A percentile compares a stretch with the other conserved stretches of the same genome.
phyloP scores from a whole-genome alignment of 805 yeast genomes.

The Sungouiella thailandica region DNA sequence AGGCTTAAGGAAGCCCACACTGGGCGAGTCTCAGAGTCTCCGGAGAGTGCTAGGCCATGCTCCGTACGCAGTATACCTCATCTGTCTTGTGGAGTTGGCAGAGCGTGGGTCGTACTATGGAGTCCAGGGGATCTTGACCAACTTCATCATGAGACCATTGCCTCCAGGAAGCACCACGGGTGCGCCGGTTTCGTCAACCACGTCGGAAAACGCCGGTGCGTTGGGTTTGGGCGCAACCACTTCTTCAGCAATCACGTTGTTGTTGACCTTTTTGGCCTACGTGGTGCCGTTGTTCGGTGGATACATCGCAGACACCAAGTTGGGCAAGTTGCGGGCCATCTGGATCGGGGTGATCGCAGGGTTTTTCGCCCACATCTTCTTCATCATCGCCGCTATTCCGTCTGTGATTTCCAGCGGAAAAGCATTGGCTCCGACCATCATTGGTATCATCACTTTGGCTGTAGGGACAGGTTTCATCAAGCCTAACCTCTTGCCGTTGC shows the following conservation, averaged over 20 bases:
- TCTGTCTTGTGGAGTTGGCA: slow-evolving; percentile 44
- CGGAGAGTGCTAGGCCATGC: slow-evolving; percentile 43
- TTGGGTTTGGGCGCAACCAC: slow-evolving; percentile 41
- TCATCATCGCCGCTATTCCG: slow-evolving; percentile 47
- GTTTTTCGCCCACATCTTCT: slow-evolving; percentile 42
- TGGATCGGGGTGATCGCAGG: slow-evolving; percentile 47
- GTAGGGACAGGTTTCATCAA: slow-evolving; percentile 50
- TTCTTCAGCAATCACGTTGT: slow-evolving; percentile 43
- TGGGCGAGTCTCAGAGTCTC: slow-evolving; percentile 19
- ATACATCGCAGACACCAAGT: slow-evolving; percentile 43
- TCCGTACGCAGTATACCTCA: slow-evolving; percentile 45
- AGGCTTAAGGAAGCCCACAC: slow-evolving; percentile 35
- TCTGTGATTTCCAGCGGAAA: slow-evolving; percentile 29
- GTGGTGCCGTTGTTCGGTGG: slow-evolving; percentile 51
- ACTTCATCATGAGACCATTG: slow-evolving; percentile 49
- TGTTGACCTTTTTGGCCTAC: slow-evolving; percentile 46
- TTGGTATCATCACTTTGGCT: slow-evolving; percentile 10
- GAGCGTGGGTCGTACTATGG: slow-evolving; percentile 55
- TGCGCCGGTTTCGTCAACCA: slow-evolving; percentile 25
- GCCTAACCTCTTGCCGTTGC: slow-evolving; percentile 47
- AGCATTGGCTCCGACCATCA: slow-evolving; percentile 7
- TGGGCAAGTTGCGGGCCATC: slow-evolving; percentile 45
- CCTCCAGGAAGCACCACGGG: slow-evolving; percentile 47
- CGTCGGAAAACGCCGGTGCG: slow-evolving; percentile 45
- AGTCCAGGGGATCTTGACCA: slow-evolving; percentile 38